These are phyloP conservation scores for Lyophyllum atratum DNA, from an alignment of 768 basidiomycete species.

Conservation along the genomic window DNA sequence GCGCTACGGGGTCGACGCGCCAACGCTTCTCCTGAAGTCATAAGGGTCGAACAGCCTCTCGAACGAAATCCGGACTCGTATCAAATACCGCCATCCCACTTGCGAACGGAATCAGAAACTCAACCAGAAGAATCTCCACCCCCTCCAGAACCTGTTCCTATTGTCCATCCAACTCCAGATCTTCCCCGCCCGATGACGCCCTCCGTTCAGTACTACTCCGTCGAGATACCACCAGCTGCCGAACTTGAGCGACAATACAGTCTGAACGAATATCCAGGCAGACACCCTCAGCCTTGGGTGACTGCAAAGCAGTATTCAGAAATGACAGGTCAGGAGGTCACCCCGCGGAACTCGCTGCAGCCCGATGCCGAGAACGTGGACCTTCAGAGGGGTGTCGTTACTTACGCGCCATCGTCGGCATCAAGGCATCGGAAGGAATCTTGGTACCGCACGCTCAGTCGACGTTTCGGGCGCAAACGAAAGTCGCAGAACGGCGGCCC, in stretches of 20 bases:
- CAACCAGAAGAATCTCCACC: neutral
- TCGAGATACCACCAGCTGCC: conserved; percentile 34
- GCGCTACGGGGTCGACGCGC: neutral
- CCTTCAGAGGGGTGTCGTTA: conserved; percentile 2
- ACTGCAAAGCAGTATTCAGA: conserved; percentile 35
- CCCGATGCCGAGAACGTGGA: neutral
- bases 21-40: conserved; percentile 2
- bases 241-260: conserved; percentile 25
- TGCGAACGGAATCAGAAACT: neutral
- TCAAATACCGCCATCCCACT: conserved; percentile 1
- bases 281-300: conserved; percentile 36
- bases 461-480: conserved; percentile 21
- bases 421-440: conserved; percentile 29
- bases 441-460: conserved; percentile 42
- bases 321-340: conserved; percentile 20
- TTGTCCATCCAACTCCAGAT: neutral
- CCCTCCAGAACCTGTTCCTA: conserved; percentile 1
- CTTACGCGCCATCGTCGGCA: conserved; percentile 20
- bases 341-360: conserved; percentile 11
- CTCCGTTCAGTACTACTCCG: conserved; percentile 26
- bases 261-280: conserved; percentile 18
- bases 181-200: conserved; percentile 17
- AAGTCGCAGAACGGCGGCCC: conserved; percentile 18
- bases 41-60: neutral
- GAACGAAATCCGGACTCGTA: neutral